These are phyloP conservation scores for Penicillium subrubescens DNA, from an alignment of 495 filamentous ascomycete species.

Conservation along the genomic window DNA sequence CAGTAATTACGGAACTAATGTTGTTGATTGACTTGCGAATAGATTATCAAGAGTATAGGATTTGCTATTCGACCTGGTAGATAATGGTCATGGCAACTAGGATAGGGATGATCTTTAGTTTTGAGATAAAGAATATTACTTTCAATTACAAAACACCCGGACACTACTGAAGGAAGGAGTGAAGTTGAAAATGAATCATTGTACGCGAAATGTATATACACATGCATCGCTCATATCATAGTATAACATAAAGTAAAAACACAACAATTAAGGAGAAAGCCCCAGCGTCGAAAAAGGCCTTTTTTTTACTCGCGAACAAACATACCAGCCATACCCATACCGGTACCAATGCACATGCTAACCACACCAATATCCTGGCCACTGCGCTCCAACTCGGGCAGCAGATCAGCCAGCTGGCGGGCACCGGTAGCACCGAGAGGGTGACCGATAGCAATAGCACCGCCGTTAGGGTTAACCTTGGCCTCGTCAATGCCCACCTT, in stretches of 20 bases:
- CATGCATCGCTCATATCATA: slow-evolving; percentile 35
- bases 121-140: neutral
- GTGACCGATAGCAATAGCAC: slow-evolving; percentile 91
- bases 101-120: neutral
- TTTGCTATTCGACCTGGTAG: neutral
- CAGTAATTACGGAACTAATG: too few relatives aligned
- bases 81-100: neutral
- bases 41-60: neutral
- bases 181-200: slow-evolving; percentile 16
- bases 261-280: slow-evolving; percentile 4
- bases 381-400: slow-evolving; percentile 67
- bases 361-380: slow-evolving; percentile 69
- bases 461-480: slow-evolving; percentile 87
- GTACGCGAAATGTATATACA: slow-evolving; percentile 30
- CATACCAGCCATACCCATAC: slow-evolving; percentile 89
- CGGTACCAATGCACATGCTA: slow-evolving; percentile 89
- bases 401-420: slow-evolving; percentile 73
- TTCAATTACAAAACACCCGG: neutral
- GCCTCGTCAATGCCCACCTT: slow-evolving; percentile 68
- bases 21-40: neutral
- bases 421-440: slow-evolving; percentile 92
- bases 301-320: slow-evolving; percentile 74
- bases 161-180: neutral
- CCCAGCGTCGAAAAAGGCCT: slow-evolving; percentile 2
- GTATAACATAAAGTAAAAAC: slow-evolving; percentile 14